Evolutionary conservation across 1,284 basidiomycete species (phyloP).

Genomic region (Sporisorium sorghi): DNA sequence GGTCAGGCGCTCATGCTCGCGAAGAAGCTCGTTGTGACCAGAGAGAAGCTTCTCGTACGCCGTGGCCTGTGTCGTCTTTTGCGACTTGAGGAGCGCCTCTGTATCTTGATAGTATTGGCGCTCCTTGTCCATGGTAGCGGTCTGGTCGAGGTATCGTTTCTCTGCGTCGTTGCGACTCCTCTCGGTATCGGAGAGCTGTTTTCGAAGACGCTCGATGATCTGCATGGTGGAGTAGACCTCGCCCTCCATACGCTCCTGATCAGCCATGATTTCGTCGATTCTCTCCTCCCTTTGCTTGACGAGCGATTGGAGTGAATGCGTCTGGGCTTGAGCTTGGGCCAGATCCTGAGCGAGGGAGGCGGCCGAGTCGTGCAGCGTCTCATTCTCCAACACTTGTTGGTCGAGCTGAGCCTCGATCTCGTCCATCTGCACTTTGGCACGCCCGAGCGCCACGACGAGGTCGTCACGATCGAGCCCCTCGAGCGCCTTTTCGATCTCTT

Average conservation of each 20-base stretch:
- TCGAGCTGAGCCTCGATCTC: constrained; percentile 51
- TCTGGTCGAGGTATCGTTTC: constrained; percentile 55
- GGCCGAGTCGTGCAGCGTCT: constrained; percentile 46
- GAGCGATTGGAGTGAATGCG: constrained; percentile 31
- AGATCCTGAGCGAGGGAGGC: constrained; percentile 38
- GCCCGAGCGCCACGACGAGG: constrained; percentile 54
- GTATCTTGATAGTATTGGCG: constrained; percentile 59
- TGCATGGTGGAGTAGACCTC: constrained; percentile 55
- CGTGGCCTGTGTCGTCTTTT: constrained; percentile 46
- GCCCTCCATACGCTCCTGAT: constrained; percentile 59
- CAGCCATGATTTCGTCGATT: constrained; percentile 58
- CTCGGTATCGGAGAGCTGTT: constrained; percentile 55
- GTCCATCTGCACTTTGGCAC: constrained; percentile 64
- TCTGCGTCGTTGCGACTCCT: constrained; percentile 51
- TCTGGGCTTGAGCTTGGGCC: constrained; percentile 30
- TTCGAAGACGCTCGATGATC: constrained; percentile 54
- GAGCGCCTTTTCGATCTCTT: constrained; percentile 60
- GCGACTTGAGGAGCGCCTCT: constrained; percentile 55
- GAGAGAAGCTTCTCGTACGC: constrained; percentile 53
- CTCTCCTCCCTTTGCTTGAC: constrained; percentile 56
- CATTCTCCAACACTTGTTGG: constrained; percentile 41
- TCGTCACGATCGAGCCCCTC: constrained; percentile 52
- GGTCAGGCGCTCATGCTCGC: constrained; percentile 55
- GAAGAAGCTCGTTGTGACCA: constrained; percentile 47
- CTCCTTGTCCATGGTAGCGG: constrained; percentile 60